Base-by-base conservation (phyloP, 345 rosid species). In the Passiflora organensis region DNA sequence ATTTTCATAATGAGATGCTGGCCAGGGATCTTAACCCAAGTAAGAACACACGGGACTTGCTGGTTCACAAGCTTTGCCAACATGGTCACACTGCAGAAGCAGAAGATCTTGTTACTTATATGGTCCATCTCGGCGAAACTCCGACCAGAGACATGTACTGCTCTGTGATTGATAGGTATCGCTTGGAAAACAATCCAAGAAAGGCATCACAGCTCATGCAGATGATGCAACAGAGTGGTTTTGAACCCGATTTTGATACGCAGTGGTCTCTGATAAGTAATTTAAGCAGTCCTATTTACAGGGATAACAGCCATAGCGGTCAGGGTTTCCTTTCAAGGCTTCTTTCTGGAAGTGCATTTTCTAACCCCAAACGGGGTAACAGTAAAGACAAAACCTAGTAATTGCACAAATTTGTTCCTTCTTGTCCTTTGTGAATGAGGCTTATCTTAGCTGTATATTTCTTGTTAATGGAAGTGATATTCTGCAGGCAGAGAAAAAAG, bases 181-280 rank as follows among this genome's bases (percentile, higher is more conserved):
- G 66, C 17, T 22, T 12, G 0, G 82, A 83, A 69, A 87, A 81
- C 45, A 81, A 84, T 71, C 62, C 72, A 0, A 58, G 59, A 36
- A 83, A 78, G 78, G 87, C 84, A 47, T 80, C 78, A 5, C 80
- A 83, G 59, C 64, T 90, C 22, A 48, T 84, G 79, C 81, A 71
- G 57, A 58, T 68, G 54, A 87, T 87, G 95, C 87, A 79, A 55
- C 68, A 32, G 51, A 68, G 67, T 48, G 91, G 94, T 13, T 68
- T 78, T 74, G 75, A 70, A 53, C 81, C 80, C 11, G 94, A 87
- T 65, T 87, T 87, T 24, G 78, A 87, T 41, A 71, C 82, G 1
- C 94, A 85, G 2, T 90, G 91, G 95, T 90, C 95, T 63, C 70
- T 87, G 47, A 85, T 87, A 10, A 81, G 85, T 74, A 84, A 78